These are phyloP conservation scores for Microbotryomycetes sp. DNA, from an alignment of 1,284 basidiomycete species.

Conservation along the genomic window DNA sequence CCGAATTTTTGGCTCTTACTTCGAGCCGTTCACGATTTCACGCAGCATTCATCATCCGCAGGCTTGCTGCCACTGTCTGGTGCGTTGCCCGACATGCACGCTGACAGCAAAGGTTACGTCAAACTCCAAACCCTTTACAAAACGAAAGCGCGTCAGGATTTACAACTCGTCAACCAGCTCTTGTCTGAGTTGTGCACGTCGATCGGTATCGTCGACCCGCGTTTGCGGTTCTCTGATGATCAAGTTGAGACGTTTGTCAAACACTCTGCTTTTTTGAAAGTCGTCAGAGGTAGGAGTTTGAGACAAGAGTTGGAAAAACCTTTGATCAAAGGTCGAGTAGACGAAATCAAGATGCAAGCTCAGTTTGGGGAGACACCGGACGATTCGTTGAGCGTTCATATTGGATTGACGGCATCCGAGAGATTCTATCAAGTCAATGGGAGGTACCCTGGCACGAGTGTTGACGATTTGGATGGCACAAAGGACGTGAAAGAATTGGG, in stretches of 20 bases:
- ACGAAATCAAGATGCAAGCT: conserved; percentile 25
- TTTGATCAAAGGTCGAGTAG: neutral
- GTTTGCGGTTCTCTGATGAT: conserved; percentile 44
- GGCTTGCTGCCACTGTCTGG: conserved; percentile 54
- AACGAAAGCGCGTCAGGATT: conserved; percentile 60
- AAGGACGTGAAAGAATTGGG: conserved; percentile 8
- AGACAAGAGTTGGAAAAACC: conserved; percentile 49
- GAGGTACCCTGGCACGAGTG: conserved; percentile 44
- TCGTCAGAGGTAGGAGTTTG: conserved; percentile 66
- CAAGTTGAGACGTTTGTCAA: conserved; percentile 77
- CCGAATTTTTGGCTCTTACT: conserved; percentile 80
- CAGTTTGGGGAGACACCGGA: conserved; percentile 6
- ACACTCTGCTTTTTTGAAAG: conserved; percentile 73
- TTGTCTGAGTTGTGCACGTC: conserved; percentile 37
- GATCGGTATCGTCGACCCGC: conserved; percentile 34
- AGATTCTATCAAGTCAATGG: conserved; percentile 41
- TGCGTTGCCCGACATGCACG: conserved; percentile 92
- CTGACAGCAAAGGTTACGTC: conserved; percentile 75
- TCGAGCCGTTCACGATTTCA: conserved; percentile 58
- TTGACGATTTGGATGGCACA: conserved; percentile 24
- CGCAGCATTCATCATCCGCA: conserved; percentile 48
- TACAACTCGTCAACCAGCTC: conserved; percentile 41
- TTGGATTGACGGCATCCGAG: conserved; percentile 46
- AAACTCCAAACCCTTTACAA: conserved; percentile 71
- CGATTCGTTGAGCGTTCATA: conserved; percentile 31